These are phyloP conservation scores for Arthrobotrys iridis DNA, from an alignment of 2,329 filamentous ascomycete genomes.

Conservation along the genomic window DNA sequence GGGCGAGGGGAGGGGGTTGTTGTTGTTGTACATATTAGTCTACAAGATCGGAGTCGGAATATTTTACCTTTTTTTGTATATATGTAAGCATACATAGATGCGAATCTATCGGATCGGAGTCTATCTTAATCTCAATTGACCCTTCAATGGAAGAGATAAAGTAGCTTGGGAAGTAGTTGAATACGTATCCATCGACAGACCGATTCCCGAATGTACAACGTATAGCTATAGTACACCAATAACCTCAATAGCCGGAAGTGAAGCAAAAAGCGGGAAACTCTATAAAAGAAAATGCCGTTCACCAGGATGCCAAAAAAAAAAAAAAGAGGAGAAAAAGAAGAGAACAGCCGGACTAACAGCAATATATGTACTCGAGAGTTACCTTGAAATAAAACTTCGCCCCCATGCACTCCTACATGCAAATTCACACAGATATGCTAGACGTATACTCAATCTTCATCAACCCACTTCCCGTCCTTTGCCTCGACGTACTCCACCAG, in stretches of 20 bases:
- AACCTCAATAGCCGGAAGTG: neutral
- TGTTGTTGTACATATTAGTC: too few species aligned
- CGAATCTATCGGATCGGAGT: neutral
- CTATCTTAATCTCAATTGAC: neutral
- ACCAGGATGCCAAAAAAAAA: constrained; percentile 1
- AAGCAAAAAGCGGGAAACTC: neutral
- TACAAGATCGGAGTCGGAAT: too few species aligned
- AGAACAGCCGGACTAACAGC: neutral
- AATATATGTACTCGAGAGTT: neutral
- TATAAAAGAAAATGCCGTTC: constrained; percentile 5
- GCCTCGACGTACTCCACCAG: constrained; percentile 81
- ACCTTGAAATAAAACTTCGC: neutral
- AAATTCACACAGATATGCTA: neutral
- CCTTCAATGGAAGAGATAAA: neutral
- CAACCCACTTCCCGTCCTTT: constrained; percentile 70
- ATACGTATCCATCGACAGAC: neutral
- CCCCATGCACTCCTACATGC: neutral
- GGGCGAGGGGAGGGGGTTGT: neutral
- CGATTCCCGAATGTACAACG: neutral
- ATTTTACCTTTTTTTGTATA: too few species aligned
- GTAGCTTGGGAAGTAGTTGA: neutral
- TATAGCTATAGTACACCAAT: constrained; percentile 9
- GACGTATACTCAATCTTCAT: constrained; percentile 4
- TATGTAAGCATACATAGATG: neutral
- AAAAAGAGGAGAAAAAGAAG: neutral